A percentile compares a stretch with the other conserved stretches of the same genome.
These are phyloP conservation scores for Pezizomycotina sp. DNA, from an alignment of 2,329 filamentous ascomycete species.

Conservation along the genomic window DNA sequence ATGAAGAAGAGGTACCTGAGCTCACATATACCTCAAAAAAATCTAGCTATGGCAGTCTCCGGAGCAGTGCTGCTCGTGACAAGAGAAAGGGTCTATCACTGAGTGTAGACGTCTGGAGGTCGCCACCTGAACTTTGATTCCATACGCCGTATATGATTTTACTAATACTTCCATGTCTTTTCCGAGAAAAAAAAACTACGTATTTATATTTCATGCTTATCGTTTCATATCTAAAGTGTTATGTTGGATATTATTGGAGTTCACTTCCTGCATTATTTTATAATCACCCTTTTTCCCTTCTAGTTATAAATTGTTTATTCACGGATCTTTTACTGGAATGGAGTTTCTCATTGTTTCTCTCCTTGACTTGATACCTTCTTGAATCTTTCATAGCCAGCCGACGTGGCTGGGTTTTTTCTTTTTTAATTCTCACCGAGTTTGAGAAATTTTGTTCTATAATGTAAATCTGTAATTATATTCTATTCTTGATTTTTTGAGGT, in stretches of 20 bases:
- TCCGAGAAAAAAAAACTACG: no score
- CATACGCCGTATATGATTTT: no score
- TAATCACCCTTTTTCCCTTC: slow-evolving; percentile 31
- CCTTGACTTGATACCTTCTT: no score
- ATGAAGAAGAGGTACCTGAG: slow-evolving; percentile 15
- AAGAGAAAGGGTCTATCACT: no score
- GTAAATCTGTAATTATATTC: slow-evolving; percentile 4
- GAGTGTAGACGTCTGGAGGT: no score
- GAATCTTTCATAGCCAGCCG: no score
- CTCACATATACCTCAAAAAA: slow-evolving; percentile 11
- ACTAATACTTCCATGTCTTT: no score
- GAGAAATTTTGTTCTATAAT: no score
- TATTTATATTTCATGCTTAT: slow-evolving; percentile 16
- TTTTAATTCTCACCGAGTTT: no score
- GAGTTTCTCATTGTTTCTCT: slow-evolving; percentile 6
- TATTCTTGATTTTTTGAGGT: slow-evolving; percentile 2
- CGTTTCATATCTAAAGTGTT: slow-evolving; percentile 14
- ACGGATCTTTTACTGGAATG: slow-evolving; percentile 3
- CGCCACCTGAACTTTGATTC: no score
- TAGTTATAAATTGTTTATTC: slow-evolving; percentile 25
- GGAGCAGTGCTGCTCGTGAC: not conserved
- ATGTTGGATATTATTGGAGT: slow-evolving; percentile 15
- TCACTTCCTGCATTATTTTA: slow-evolving; percentile 27
- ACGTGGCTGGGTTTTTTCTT: slow-evolving; percentile 13
- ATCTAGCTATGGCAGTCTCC: slow-evolving; percentile 17